Evolutionary conservation across 768 basidiomycete species (phyloP).

Genomic region (Hygrocybe punicea): DNA sequence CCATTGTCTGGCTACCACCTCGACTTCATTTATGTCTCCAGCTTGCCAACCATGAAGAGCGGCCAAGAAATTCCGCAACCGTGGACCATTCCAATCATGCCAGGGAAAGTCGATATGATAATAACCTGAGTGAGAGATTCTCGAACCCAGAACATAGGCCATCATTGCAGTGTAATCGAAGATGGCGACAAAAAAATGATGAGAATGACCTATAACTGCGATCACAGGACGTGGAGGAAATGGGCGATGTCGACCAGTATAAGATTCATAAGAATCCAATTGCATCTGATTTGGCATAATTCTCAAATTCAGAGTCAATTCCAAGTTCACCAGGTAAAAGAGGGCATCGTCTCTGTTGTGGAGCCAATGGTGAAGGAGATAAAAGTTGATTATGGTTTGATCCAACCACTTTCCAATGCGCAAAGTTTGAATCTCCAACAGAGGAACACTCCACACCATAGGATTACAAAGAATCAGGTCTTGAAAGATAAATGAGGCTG

Average conservation of each 20-base stretch:
- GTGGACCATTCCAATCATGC: neutral
- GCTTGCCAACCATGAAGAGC: neutral
- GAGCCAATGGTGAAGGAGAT: neutral
- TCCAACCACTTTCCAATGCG: neutral
- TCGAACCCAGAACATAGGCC: neutral
- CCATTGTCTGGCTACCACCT: neutral
- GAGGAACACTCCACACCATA: neutral
- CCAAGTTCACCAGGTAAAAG: neutral
- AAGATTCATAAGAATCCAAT: neutral
- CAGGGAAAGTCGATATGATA: neutral
- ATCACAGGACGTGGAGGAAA: neutral
- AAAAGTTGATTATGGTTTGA: neutral
- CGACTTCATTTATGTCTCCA: neutral
- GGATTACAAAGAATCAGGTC: neutral
- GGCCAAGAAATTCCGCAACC: neutral
- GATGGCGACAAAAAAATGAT: neutral
- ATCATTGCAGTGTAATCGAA: neutral
- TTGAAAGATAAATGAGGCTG: neutral
- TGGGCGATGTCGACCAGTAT: neutral
- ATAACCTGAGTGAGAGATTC: neutral
- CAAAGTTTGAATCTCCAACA: neutral
- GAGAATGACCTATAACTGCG: neutral
- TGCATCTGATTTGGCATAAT: neutral
- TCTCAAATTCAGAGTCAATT: neutral
- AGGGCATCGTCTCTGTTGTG: neutral